Conservation (phyloP, 208 protist genomes). For the Tritrichomonas musculus region DNA sequence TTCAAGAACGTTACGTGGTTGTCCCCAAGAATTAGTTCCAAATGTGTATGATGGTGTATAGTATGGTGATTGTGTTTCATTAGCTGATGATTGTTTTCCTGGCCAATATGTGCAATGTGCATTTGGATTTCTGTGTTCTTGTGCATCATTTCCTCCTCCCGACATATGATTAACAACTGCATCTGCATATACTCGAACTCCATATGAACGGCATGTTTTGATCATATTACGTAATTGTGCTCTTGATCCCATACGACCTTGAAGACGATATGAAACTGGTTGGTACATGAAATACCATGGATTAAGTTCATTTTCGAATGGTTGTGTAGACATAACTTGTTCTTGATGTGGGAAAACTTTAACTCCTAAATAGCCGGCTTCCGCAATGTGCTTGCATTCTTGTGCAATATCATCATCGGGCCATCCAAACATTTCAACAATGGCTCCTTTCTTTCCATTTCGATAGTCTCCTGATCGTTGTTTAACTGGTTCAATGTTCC, state of each 20-base stretch:
- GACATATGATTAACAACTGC: slow-evolving; percentile 65
- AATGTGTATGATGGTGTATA: slow-evolving; percentile 55
- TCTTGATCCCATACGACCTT: too few relatives aligned
- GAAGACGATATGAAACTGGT: too few relatives aligned
- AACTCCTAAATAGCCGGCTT: slow-evolving; percentile 36
- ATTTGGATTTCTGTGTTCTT: slow-evolving; percentile 47
- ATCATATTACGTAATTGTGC: too few relatives aligned
- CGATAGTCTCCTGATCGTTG: slow-evolving; percentile 48
- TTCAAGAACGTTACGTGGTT: slow-evolving; percentile 45
- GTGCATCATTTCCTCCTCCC: slow-evolving; percentile 56
- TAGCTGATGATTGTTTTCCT: slow-evolving; percentile 45
- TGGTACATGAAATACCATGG: too few relatives aligned
- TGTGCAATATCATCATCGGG: slow-evolving; percentile 35
- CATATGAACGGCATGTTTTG: too few relatives aligned
- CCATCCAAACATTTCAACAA: slow-evolving; percentile 60
- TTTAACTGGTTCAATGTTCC: slow-evolving; percentile 42
- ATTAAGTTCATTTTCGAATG: slow-evolving; percentile 54
- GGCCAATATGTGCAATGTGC: slow-evolving; percentile 46
- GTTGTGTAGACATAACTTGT: slow-evolving; percentile 54
- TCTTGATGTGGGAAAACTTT: slow-evolving; percentile 60
- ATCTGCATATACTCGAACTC: slow-evolving; percentile 47
- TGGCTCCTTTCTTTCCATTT: slow-evolving; percentile 58
- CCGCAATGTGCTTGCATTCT: neutral
- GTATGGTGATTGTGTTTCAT: slow-evolving; percentile 43
- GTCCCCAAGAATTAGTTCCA: slow-evolving; percentile 42